Base-by-base conservation (phyloP, 495 filamentous ascomycete species). In the Penicillium coffeae region DNA sequence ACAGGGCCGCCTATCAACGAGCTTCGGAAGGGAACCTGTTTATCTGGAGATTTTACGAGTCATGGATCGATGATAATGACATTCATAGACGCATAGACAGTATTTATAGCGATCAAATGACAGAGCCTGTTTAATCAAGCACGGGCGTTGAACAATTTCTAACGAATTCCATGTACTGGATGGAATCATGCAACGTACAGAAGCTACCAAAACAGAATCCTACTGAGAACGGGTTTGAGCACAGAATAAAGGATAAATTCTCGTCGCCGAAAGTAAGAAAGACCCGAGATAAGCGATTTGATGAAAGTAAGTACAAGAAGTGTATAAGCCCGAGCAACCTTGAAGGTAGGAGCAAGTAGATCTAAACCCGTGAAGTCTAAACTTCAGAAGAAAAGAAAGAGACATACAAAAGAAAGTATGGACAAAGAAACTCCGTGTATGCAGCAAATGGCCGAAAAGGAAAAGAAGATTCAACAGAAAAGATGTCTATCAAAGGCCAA, bases 21-120 rank as follows among this genome's bases (percentile, higher is more conserved):
- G n/a, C n/a, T n/a, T n/a, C n/a, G n/a, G n/a, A n/a, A n/a, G n/a
- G n/a, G n/a, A n/a, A n/a, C n/a, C n/a, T n/a, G n/a, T n/a, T n/a
- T n/a, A n/a, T n/a, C n/a, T n/a, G n/a, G n/a, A n/a, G n/a, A n/a
- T n/a, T n/a, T n/a, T n/a, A 43, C 22, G 41, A 43, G 41, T 10
- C 41, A 43, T 33, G 41, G 41, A 43, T 43, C 33, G 30, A 43
- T 16, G 41, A 43, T 9, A 30, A 30, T 22, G 41, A 43, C 25
- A 33, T 41, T 40, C 1, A 25, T 43, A 43, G 22, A 43, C 25
- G 10, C 33, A 3, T 2, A 27, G 42, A 51, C 52, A 27, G 50
- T 25, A 25, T 50, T 38, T 50, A 46, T 55, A 45, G 47, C 53
- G 44, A 45, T 48, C 36, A 19, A 45, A 18, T 40, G 36, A 8